Evolutionary conservation across 495 filamentous ascomycete species (phyloP), one percentile per base, ranked within the genome.

Genomic region (Neurospora tetraspora): DNA sequence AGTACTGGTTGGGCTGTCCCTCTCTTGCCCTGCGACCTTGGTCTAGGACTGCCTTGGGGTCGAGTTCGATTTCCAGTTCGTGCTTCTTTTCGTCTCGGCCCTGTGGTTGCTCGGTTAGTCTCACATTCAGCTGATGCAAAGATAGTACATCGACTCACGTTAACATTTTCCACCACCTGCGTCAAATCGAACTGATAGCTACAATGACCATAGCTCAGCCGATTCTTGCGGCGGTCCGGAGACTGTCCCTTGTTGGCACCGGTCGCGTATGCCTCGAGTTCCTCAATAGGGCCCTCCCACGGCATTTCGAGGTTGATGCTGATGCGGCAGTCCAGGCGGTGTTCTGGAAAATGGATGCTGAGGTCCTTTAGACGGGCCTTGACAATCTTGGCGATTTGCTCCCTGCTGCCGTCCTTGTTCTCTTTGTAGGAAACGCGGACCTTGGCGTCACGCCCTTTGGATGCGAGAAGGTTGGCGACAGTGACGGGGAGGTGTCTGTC

Each of bases 251-350:
- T 80, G 53, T 80, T 80, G 43, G 79, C 77, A 31, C 71, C 73
- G 9, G 72, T 70, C 3, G 71, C 59, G 74, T 82, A 40, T 78
- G 79, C 73, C 68, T 85, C 81, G 2, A 93, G 82, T 65, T 88
- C 83, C 71, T 86, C 80, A 12, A 91, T 74, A 18, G 92, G 85
- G 1, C 93, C 92, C n/a, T 90, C 86, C 81, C 90, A 95, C 68
- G 89, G 88, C 89, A 93, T 93, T 87, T 98, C 95, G 7, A 97
- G 85, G 76, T 94, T 97, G 75, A 97, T 88, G 74, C 92, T 94
- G 74, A 98, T 89, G 27, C 95, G 90, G 83, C 91, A 96, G 79
- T 97, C 95, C 59, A 97, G 89, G 5, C 86, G 84, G 16, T 85
- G 87, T 40, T 84, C 81, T 1, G 95, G 94, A 72, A 91, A 90